Percentiles rank a stretch among this genome's conserved stretches.
phyloP scores from a whole-genome alignment of 2,329 filamentous ascomycete species.

The Bimuria novae-zelandiae region DNA sequence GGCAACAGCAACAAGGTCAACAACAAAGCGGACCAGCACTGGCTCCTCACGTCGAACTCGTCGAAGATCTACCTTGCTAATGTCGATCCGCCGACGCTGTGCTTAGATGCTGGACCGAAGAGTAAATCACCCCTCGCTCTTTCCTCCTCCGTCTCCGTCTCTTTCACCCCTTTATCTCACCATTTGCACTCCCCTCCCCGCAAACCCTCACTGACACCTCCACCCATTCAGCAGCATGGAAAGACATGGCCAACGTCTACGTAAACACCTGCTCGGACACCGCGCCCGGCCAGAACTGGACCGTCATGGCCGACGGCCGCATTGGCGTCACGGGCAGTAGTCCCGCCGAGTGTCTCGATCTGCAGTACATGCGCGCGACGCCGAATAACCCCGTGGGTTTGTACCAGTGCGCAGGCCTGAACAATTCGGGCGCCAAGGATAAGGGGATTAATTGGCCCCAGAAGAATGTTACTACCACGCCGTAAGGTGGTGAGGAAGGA shows the following conservation, averaged over 20 bases:
- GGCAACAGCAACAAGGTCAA: constrained; percentile 31
- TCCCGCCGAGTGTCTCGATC: constrained; percentile 31
- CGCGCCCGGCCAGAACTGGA: constrained; percentile 32
- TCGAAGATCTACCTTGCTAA: constrained; percentile 35
- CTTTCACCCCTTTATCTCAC: too few relatives aligned
- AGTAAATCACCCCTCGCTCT: constrained; percentile 12
- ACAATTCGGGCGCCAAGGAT: constrained; percentile 36
- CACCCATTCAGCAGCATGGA: constrained; percentile 28
- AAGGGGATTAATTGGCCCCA: constrained; percentile 44
- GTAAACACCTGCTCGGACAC: constrained; percentile 30
- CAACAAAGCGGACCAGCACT: constrained; percentile 31
- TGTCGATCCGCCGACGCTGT: constrained; percentile 24
- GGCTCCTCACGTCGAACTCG: constrained; percentile 31
- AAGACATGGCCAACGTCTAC: constrained; percentile 37
- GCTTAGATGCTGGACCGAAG: constrained; percentile 36
- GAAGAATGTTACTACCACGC: constrained; percentile 20
- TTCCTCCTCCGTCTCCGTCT: not conserved
- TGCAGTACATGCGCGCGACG: constrained; percentile 37
- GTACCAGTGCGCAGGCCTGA: constrained; percentile 36
- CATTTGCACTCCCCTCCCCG: too few relatives aligned
- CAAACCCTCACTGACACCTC: too few relatives aligned
- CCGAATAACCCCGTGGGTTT: constrained; percentile 40
- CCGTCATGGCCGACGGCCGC: constrained; percentile 34
- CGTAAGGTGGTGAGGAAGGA: too few relatives aligned
- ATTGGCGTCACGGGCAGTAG: constrained; percentile 27